Conservation (phyloP, 208 protist genomes). For the Trypanosoma boissoni region DNA sequence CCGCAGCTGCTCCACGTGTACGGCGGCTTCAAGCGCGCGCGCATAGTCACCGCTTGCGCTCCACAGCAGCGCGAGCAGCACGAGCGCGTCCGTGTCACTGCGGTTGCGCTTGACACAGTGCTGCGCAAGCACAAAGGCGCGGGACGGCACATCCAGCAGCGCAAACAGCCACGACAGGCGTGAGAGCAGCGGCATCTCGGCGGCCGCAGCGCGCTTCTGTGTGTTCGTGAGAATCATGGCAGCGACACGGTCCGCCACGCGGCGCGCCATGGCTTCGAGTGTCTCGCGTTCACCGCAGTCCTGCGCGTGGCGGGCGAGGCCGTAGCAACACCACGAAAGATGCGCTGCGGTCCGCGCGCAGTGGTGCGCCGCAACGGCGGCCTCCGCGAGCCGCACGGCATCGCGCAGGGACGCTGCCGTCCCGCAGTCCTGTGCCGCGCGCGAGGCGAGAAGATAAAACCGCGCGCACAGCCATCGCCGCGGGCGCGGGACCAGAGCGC, state of each 20-base stretch:
- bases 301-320: conserved; percentile 11
- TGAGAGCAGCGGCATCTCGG: conserved; percentile 31
- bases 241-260: not conserved
- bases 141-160: conserved; percentile 31
- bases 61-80: conserved; percentile 60
- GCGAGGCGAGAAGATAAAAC: conserved; percentile 47
- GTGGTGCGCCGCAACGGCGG: conserved; percentile 33
- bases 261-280: conserved; percentile 11
- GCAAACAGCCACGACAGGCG: conserved; percentile 65
- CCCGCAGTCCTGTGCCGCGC: conserved; percentile 28
- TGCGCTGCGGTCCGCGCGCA: conserved; percentile 37
- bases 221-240: conserved; percentile 6
- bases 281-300: conserved; percentile 2
- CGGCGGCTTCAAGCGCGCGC: conserved; percentile 30
- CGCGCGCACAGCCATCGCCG: conserved; percentile 49
- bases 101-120: conserved; percentile 29
- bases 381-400: conserved; percentile 42
- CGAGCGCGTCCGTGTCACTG: conserved; percentile 43
- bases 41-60: conserved; percentile 45
- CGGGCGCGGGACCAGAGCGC: not conserved
- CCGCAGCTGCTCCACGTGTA: conserved; percentile 35
- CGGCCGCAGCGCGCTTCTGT: not conserved
- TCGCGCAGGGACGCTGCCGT: conserved; percentile 21
- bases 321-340: conserved; percentile 40
- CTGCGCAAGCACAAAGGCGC: conserved; percentile 26